Base-by-base conservation (phyloP, 768 basidiomycete genomes). In the Gelatoporia subvermispora region DNA sequence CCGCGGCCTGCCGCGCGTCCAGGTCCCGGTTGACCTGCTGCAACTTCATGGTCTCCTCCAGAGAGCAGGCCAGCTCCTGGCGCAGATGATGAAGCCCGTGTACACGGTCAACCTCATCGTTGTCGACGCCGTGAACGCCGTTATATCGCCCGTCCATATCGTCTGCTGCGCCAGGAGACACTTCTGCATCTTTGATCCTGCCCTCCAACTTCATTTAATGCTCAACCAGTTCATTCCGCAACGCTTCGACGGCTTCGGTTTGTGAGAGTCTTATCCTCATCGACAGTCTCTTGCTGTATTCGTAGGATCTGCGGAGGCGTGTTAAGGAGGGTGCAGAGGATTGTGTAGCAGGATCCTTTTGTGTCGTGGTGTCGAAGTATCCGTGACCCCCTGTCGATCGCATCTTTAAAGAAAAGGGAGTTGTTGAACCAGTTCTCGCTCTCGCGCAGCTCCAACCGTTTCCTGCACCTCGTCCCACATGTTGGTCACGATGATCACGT, bases 401-500 rank as follows among this genome's bases (percentile, higher is more conserved):
- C 49, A 18, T 43, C 41, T 37, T 45, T 43, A 31, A 50, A 50
- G 28, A 45, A 37, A 20, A 31, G 13, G 28, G 28, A 13, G 7
- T 44, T 23, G 4, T 3, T 25, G 3, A 16, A 3, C n/a, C 8
- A 46, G 23, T 22, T 51, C 35, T 11, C 15, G 23, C 40, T 57
- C 56, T 13, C 56, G 42, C 15, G 13, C 13, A 8, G 22, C 44
- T 3, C 39, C 49, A 18, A 34, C 40, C 17, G 4, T 11, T 22
- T 18, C 15, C 9, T 42, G 10, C 21, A 63, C 61, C 21, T 38
- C 58, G 9, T 55, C 60, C 72, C 70, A 72, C 65, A 68, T 70
- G 2, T 66, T 72, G 1, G 71, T 73, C 17, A 65, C 57, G 13
- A 73, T 51, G 17, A 64, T 52, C 3, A 68, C 58, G 17, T 67